Base-by-base conservation (phyloP, 352 stramenopile species). In the Elongisporangium anandrum region DNA sequence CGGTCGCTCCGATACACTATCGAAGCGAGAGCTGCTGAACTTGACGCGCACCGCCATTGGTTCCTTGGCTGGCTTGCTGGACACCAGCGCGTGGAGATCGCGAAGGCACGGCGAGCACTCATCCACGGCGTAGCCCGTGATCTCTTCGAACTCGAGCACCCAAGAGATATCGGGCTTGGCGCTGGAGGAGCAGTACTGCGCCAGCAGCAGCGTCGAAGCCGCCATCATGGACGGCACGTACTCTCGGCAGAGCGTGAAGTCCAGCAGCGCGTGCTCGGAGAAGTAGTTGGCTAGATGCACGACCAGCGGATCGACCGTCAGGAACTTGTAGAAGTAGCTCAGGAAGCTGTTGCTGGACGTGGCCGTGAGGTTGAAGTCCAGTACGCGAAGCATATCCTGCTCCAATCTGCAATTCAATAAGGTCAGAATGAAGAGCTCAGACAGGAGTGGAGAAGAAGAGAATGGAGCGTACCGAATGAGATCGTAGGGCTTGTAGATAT, bases 331-430 rank as follows among this genome's bases (percentile, higher is more conserved):
- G 72, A 97, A 99, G 48, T 97, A 92, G 19, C 94, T 86, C 23
- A 99, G 74, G 69, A 99, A 99, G 45, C 78, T 94, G 72, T 98
- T 92, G 24, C 85, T 83, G 50, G 90, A 99, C 10, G 97, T 95
- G 2, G 98, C 93, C 22, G 96, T 98, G 52, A 99, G 88, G 63
- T 98, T 83, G 70, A 99, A 99, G 48, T 97, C 75, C 16, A 99
- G 90, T 13, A 79, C 81, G 52, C 96, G 96, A 20, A 99, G 80
- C 72, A 99, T 97, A 24, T 91, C 84, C 62, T 94, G 82, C 75
- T 99, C 98, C 34, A 45, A 17, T 45, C 34, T 45, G 34, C 10
- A 17, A 45, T 9, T 45, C 34, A 2, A 45, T 17, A 45, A 12
- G 17, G 34, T 45, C 34, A 45, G 34, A 45, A 45, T 17, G 34